These are phyloP conservation scores for Paramecium tetraurelia DNA, from an alignment of 73 alveolate species.

Conservation along the genomic window DNA sequence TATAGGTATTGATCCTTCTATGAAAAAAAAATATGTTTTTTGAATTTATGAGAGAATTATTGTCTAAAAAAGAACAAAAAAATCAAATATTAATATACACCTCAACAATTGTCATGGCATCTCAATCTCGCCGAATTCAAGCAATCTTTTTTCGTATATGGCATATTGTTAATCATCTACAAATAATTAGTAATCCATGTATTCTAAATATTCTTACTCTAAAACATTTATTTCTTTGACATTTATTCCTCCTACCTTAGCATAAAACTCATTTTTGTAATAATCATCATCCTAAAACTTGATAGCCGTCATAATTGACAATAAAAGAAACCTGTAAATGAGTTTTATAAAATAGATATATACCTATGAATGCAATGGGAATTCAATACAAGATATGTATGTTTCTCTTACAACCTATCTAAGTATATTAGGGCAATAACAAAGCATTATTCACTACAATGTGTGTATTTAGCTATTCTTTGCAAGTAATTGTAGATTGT, in stretches of 20 bases:
- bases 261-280: constrained; percentile 73
- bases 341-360: constrained; percentile 20
- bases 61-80: not conserved
- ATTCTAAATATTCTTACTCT: not conserved
- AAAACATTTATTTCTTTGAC: not conserved
- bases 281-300: constrained; percentile 76
- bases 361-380: constrained; percentile 68
- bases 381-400: constrained; percentile 55
- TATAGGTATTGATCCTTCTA: not conserved
- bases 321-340: not conserved
- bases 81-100: not conserved
- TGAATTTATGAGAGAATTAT: not conserved
- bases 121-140: not conserved
- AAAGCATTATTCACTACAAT: constrained; percentile 68
- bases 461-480: constrained; percentile 71
- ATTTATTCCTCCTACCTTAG: constrained; percentile 81
- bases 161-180: not conserved
- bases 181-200: not conserved
- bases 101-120: not conserved
- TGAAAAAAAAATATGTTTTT: not conserved
- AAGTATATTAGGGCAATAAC: constrained; percentile 72
- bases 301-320: not conserved
- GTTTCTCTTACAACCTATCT: constrained; percentile 68
- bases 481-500: constrained; percentile 66
- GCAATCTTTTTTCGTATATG: not conserved